Base-by-base conservation (phyloP, 2,329 filamentous ascomycete genomes). In the Stemphylium beticola region DNA sequence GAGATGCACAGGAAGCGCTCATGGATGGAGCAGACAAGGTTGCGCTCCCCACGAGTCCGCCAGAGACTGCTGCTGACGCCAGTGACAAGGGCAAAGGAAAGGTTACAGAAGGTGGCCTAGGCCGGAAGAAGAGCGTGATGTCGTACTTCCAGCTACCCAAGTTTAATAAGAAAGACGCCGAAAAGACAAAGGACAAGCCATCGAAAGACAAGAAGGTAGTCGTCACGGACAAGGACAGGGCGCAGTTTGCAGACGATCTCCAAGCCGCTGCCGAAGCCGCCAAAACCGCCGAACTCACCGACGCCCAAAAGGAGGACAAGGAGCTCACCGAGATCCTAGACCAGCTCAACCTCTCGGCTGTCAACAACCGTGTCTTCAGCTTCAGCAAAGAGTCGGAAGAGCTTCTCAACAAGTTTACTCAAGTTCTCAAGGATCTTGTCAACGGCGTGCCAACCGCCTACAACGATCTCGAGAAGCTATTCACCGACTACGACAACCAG, bases 371-470 rank as follows among this genome's bases (percentile, higher is more conserved):
- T 53, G 91, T 91, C 56, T 91, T 97, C 74, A 88, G 88, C 11
- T 84, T 96, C 53, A 91, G 90, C n/a, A 84, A 86, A 55, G 92
- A 96, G 65, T 93, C 91, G 0, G 87, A 92, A 57, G 88, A 91
- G 60, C 83, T 96, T 26, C 85, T 96, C 46, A 85, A 87, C 49
- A 86, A 88, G 58, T 99, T 99, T 81, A 96, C 92, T 1, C 82
- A 92, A 51, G 88, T 97, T 31, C 89, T 99, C 70, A 95, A 93
- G 72, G 95, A 99, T 73, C 84, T 97, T 14, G 85, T 95, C 67
- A 93, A 92, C 72, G 95, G 95, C 58, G 95, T 92, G 1, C 95
- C 95, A 3, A 97, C 93, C 0, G 95, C 95, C 2, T 96, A 96
- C 75, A 84, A 89, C 69, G 95, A 99, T 73, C 87, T 99, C n/a